A percentile compares a stretch with the other conserved stretches of the same genome.
phyloP scores from a whole-genome alignment of 2,329 filamentous ascomycete genomes.

The Diaporthe amygdali region DNA sequence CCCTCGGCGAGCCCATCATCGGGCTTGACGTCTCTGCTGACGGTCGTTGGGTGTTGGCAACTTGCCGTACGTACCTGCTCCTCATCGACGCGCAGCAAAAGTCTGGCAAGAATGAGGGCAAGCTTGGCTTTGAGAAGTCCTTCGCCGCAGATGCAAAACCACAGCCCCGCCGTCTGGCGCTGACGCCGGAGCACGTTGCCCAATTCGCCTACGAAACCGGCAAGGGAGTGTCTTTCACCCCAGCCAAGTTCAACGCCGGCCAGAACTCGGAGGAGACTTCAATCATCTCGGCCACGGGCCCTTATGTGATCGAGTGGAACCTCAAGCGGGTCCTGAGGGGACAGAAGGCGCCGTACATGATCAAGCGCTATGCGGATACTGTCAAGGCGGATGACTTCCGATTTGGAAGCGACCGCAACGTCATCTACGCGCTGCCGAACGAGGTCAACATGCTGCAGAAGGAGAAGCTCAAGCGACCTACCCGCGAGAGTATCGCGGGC shows the following conservation, averaged over 20 bases:
- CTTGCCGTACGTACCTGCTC: conserved; percentile 91
- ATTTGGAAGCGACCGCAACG: conserved; percentile 95
- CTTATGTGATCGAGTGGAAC: conserved; percentile 96
- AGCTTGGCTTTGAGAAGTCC: conserved; percentile 94
- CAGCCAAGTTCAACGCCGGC: conserved; percentile 92
- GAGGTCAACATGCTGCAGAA: conserved; percentile 98
- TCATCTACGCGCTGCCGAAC: conserved; percentile 95
- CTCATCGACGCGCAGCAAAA: conserved; percentile 92
- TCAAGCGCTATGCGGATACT: conserved; percentile 94
- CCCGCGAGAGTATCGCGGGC: conserved; percentile 87
- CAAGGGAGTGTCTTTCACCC: conserved; percentile 83
- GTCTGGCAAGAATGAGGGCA: conserved; percentile 93
- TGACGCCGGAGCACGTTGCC: conserved; percentile 90
- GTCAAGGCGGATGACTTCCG: conserved; percentile 99
- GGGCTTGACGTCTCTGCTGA: conserved; percentile 95
- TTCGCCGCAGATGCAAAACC: conserved; percentile 95
- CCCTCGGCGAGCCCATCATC: conserved; percentile 91
- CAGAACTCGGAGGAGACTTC: conserved; percentile 83
- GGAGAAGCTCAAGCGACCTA: conserved; percentile 82
- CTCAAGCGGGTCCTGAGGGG: conserved; percentile 86
- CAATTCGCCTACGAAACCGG: conserved; percentile 98
- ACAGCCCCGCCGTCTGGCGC: conserved; percentile 84
- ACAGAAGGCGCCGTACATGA: conserved; percentile 87
- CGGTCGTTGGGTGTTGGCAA: conserved; percentile 93
- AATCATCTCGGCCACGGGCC: conserved; percentile 95